Percentiles rank a stretch among this genome's conserved stretches.
Evolutionary conservation across 2,329 filamentous ascomycete species (phyloP).

Genomic region (Aspergillus luchuensis): DNA sequence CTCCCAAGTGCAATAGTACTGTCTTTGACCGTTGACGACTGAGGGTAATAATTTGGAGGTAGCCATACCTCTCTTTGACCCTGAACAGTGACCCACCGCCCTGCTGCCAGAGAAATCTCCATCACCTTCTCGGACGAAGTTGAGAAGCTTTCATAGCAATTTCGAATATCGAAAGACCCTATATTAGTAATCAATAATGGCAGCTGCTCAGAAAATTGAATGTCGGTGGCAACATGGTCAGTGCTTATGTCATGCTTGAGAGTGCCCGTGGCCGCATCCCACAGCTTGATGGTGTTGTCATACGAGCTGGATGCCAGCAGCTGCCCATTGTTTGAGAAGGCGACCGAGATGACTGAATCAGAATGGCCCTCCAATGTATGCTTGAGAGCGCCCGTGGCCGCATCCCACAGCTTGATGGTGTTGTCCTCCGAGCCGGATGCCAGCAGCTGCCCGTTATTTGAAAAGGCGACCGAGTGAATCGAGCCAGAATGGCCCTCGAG

Average conservation of each 20-base stretch:
- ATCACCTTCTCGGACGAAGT: not conserved
- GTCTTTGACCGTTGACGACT: slow-evolving; percentile 4
- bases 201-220: slow-evolving; percentile 8
- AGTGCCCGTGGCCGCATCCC: not conserved
- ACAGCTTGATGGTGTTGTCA: too few species aligned
- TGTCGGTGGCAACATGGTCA: not conserved
- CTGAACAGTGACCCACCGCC: slow-evolving; percentile 9
- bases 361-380: too few species aligned
- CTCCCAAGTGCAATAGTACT: slow-evolving; percentile 8
- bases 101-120: slow-evolving; percentile 1
- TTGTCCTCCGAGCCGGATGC: too few species aligned
- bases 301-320: too few species aligned
- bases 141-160: slow-evolving; percentile 4
- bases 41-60: slow-evolving; percentile 6
- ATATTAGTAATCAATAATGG: slow-evolving; percentile 6
- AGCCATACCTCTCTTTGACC: slow-evolving; percentile 13
- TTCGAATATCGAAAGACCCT: slow-evolving; percentile 7
- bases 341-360: too few species aligned
- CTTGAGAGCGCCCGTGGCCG: too few species aligned
- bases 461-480: too few species aligned
- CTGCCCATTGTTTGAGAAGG: too few species aligned
- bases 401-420: too few species aligned
- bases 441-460: too few species aligned
- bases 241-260: slow-evolving; percentile 4
- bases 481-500: too few species aligned